These are phyloP conservation scores for Ganoderma leucocontextum DNA, from an alignment of 1,284 basidiomycete species.

Conservation along the genomic window DNA sequence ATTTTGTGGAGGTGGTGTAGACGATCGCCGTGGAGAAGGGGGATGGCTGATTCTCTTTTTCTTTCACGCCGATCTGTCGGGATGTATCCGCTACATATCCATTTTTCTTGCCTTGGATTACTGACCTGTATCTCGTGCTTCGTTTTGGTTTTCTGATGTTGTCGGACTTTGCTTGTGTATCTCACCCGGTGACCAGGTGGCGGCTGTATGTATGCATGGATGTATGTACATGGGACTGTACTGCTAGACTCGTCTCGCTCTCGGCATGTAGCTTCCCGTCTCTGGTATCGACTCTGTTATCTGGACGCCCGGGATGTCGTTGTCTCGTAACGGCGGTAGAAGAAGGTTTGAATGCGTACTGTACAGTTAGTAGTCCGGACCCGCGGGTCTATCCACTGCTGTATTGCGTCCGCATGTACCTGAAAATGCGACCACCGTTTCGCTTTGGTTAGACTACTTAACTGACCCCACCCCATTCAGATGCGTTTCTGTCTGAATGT, in stretches of 20 bases:
- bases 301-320: not conserved
- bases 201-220: not conserved
- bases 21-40: not conserved
- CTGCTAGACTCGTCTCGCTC: slow-evolving; percentile 1
- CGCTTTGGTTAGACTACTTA: not conserved
- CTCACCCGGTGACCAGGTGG: not conserved
- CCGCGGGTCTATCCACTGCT: not conserved
- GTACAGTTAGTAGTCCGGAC: not conserved
- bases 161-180: slow-evolving; percentile 3
- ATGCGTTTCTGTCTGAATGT: not conserved
- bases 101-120: not conserved
- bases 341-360: not conserved
- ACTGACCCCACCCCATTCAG: not conserved
- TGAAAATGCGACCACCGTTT: not conserved
- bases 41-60: not conserved
- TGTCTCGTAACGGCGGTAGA: slow-evolving; percentile 3
- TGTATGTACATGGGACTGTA: not conserved
- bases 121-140: not conserved
- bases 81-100: not conserved
- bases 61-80: not conserved
- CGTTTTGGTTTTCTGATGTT: not conserved
- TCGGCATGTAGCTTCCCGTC: not conserved
- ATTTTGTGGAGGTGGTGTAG: slow-evolving; percentile 59
- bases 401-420: not conserved
- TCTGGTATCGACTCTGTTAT: not conserved